phyloP scores from a whole-genome alignment of 352 stramenopile genomes.

The Aphanomyces stellatus region DNA sequence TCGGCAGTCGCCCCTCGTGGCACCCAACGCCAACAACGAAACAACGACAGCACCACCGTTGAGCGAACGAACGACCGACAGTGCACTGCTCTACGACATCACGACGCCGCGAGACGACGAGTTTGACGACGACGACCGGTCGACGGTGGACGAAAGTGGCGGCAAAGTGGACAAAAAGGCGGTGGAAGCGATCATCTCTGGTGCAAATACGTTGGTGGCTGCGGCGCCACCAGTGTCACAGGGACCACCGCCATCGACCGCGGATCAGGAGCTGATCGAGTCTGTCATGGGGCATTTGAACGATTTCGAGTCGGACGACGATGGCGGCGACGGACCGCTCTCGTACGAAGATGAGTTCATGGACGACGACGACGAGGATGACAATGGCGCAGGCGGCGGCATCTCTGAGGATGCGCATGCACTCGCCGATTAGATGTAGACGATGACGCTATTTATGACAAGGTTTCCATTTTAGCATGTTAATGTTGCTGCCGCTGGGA shows the following conservation, averaged over 20 bases:
- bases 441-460: constrained; percentile 5
- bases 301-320: constrained; percentile 1
- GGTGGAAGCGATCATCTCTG: background rate
- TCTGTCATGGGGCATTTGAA: constrained; percentile 11
- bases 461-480: too few species aligned
- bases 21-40: background rate
- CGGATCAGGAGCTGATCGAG: background rate
- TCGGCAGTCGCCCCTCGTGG: background rate
- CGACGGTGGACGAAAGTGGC: background rate
- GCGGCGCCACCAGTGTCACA: too few species aligned
- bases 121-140: background rate
- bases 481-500: too few species aligned
- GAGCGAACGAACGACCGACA: background rate
- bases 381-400: background rate
- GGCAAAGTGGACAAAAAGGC: background rate
- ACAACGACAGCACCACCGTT: background rate
- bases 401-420: background rate
- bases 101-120: background rate
- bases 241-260: background rate
- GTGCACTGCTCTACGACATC: background rate
- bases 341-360: constrained; percentile 18
- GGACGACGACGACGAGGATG: constrained; percentile 12
- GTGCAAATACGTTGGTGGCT: background rate
- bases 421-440: background rate
- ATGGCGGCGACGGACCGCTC: background rate